Base-by-base conservation (phyloP, 2,329 filamentous ascomycete species). In the Cladosporium sp. region DNA sequence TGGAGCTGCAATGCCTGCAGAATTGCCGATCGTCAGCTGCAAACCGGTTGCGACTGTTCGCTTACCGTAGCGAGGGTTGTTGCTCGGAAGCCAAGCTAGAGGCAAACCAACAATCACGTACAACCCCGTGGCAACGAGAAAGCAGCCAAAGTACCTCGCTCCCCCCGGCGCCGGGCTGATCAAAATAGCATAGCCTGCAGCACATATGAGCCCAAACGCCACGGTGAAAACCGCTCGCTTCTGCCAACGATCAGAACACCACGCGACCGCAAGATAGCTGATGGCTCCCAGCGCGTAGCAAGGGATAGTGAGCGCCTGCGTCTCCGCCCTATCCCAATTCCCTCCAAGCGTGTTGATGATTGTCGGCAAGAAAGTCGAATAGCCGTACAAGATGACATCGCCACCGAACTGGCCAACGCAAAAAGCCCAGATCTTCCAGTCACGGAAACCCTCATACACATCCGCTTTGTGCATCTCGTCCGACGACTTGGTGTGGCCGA, bases 321-420 rank as follows among this genome's bases (percentile, higher is more conserved):
- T 80, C 61, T 87, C 76, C 0, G 85, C 79, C 0, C 73, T 72
- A 0, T 79, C 75, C 74, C 85, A 88, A 1, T 63, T 64, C 3
- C 85, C 84, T 3, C 85, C 84, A 44, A 91, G 78, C 3, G 78
- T 82, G 36, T 80, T 74, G 65, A 92, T 89, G 56, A 92, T 91
- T 4, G 86, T 89, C 0, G 88, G 88, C 40, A 92, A 69, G 63
- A 91, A 91, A 0, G 85, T 89, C 44, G 82, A 85, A 66, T 83
- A 90, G 5, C 86, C 85, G 61, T 91, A 91, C 0, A 91, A 75
- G 80, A 90, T 86, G 1, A 84, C 88, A 61, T 89, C 85, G 13
- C 79, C 77, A 19, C 86, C 85, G 62, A 90, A 90, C 64, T 89
- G 85, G 5, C 75, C 85, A 32, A 82, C 66, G 56, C 78, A 84